These are phyloP conservation scores for Botrytis pseudocinerea DNA, from an alignment of 2,329 filamentous ascomycete genomes.

Conservation along the genomic window DNA sequence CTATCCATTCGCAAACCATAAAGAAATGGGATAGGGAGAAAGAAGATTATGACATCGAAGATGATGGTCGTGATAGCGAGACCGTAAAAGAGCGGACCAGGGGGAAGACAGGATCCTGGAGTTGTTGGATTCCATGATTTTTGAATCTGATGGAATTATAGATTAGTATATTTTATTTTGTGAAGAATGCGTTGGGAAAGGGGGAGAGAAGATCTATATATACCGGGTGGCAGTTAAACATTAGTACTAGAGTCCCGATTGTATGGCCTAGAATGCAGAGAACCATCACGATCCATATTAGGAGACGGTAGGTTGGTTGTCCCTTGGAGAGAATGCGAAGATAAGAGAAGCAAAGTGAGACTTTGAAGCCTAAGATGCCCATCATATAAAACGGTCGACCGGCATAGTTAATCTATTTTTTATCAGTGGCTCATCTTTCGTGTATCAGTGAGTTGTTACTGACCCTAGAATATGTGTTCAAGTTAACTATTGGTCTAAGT, in stretches of 20 bases:
- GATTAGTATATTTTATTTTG: not conserved
- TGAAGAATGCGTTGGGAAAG: too few relatives aligned
- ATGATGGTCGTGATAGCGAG: constrained; percentile 1
- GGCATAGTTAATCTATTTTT: constrained; percentile 23
- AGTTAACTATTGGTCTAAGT: constrained; percentile 3
- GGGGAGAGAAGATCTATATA: not conserved
- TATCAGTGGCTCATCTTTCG: not conserved
- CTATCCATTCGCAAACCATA: constrained; percentile 26
- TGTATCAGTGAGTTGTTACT: not conserved
- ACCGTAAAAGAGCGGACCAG: not conserved
- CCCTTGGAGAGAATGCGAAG: constrained; percentile 25
- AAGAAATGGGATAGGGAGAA: constrained; percentile 28
- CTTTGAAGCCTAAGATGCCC: constrained; percentile 25
- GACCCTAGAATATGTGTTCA: constrained; percentile 4
- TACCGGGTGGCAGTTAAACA: constrained; percentile 16
- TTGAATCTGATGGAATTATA: not conserved
- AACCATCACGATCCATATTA: constrained; percentile 10
- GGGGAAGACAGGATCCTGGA: constrained; percentile 7
- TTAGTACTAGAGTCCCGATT: constrained; percentile 1
- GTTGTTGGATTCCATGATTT: constrained; percentile 5
- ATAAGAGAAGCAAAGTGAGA: constrained; percentile 26
- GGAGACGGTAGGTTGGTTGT: constrained; percentile 19
- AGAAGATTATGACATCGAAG: constrained; percentile 26
- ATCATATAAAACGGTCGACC: constrained; percentile 27
- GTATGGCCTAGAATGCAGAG: constrained; percentile 2